A percentile compares a stretch with the other conserved stretches of the same genome.
Conservation (phyloP, 768 basidiomycete genomes). For the Aureoboletus auriporus region DNA sequence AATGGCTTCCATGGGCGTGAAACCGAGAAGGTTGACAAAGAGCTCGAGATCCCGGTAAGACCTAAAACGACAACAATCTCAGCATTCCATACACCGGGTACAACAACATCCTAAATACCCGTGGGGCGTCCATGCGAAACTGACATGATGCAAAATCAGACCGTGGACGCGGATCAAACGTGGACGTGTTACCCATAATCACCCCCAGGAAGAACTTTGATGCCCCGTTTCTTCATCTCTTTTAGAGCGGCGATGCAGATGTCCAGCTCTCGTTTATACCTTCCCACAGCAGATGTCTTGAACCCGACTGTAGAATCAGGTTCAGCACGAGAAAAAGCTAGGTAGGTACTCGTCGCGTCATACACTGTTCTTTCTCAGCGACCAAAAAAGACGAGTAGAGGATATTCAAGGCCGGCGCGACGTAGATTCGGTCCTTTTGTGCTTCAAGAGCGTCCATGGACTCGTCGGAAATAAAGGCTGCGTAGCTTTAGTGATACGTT, state of each 20-base stretch:
- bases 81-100: neutral
- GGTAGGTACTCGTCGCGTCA: neutral
- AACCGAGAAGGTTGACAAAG: conserved; percentile 33
- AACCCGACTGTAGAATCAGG: conserved; percentile 15
- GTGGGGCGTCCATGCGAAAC: conserved; percentile 31
- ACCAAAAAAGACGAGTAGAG: conserved; percentile 24
- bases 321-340: neutral
- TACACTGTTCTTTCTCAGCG: conserved; percentile 26
- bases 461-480: conserved; percentile 34
- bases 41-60: conserved; percentile 36
- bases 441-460: conserved; percentile 34
- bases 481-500: conserved; percentile 6
- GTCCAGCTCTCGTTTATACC: conserved; percentile 30
- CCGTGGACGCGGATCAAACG: neutral
- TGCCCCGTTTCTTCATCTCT: conserved; percentile 34
- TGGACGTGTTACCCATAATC: conserved; percentile 31
- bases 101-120: conserved; percentile 12
- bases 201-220: conserved; percentile 35
- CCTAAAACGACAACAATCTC: conserved; percentile 8
- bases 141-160: conserved; percentile 4
- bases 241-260: conserved; percentile 31
- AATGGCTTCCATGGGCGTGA: conserved; percentile 36
- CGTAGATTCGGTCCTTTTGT: conserved; percentile 32
- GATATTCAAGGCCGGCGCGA: conserved; percentile 32
- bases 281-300: conserved; percentile 10